Percentiles rank a stretch among this genome's conserved stretches.
Evolutionary conservation across 345 rosid genomes (phyloP).

Genomic region (Ceriops tagal): DNA sequence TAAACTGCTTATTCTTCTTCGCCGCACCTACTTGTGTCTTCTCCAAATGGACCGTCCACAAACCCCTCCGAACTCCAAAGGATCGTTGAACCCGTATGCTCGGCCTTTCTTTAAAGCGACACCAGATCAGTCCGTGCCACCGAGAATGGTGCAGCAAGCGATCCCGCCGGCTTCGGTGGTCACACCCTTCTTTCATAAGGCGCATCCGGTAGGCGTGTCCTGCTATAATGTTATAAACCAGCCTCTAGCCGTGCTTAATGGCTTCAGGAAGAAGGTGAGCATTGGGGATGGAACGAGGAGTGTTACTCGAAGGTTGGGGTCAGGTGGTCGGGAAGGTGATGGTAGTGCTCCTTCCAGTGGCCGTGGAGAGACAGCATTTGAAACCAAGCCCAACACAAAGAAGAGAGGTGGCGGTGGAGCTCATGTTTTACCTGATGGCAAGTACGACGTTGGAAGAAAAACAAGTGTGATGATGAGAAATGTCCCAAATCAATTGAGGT

Average conservation of each 20-base stretch:
- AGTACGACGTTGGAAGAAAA: not conserved
- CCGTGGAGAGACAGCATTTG: no score
- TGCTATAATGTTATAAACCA: no score
- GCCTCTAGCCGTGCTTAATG: no score
- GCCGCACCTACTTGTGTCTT: not conserved
- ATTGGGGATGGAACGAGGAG: no score
- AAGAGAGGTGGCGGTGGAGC: not conserved
- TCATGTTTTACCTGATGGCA: no score
- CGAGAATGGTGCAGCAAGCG: not conserved
- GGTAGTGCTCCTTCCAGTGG: no score
- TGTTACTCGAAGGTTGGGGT: no score
- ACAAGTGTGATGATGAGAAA: slow-evolving; percentile 23
- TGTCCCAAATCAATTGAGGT: slow-evolving; percentile 21
- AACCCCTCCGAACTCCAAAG: not conserved
- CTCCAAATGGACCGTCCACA: not conserved
- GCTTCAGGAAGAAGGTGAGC: no score
- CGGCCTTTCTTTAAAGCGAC: not conserved
- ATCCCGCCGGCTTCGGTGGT: not conserved
- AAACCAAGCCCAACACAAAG: not conserved
- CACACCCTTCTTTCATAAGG: no score
- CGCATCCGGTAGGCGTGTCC: no score
- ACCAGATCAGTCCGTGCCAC: not conserved
- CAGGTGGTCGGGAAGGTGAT: no score
- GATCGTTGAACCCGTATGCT: slow-evolving; percentile 1
- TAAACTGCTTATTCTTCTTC: not conserved